Base-by-base conservation (phyloP, 2,329 filamentous ascomycete genomes). In the Hymenoscyphus salicellus region DNA sequence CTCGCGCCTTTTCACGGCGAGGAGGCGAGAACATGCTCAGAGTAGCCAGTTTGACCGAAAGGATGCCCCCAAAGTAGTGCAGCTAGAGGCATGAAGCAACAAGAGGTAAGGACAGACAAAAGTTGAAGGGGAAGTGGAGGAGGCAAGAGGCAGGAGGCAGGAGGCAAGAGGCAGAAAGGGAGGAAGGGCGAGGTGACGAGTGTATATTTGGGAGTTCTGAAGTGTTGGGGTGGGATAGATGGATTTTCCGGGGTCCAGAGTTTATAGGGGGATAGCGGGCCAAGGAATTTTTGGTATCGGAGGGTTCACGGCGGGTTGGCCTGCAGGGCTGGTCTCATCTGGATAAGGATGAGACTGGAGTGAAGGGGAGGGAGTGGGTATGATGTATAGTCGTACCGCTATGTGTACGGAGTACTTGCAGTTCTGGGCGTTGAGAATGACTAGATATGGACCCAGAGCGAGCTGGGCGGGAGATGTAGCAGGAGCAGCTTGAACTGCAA, bases 21-120 rank as follows among this genome's bases (percentile, higher is more conserved):
- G 69, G 72, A 60, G 72, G 71, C 59, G 70, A 70, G 57, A 70
- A 73, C 68, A 72, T 72, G 64, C 60, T 72, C 66, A 60, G 67
- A 63, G 49, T 65, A 58, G 63, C 61, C 63, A 63, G 59, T 41
- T 66, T 55, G 65, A 66, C 64, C 65, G 55, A 68, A 68, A 66
- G 64, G 67, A 65, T 70, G 67, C 58, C 61, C 71, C 70, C 69
- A 69, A 38, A 70, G 14, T 16, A 16, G 68, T 58, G 64, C 49
- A 64, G 71, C 57, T 32, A 56, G 63, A 68, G 66, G 68, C 70
- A 71, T 70, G 61, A 63, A 72, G 66, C 30, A 62, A 58, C 63
- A 64, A 64, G 55, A 43, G 46, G 63, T 67, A 67, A 58, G 10
- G 60, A 65, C 63, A 61, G 65, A 61, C 52, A 26, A 62, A 58